Conservation (phyloP, 805 yeast genomes). For the Ogataea salicorniae region DNA sequence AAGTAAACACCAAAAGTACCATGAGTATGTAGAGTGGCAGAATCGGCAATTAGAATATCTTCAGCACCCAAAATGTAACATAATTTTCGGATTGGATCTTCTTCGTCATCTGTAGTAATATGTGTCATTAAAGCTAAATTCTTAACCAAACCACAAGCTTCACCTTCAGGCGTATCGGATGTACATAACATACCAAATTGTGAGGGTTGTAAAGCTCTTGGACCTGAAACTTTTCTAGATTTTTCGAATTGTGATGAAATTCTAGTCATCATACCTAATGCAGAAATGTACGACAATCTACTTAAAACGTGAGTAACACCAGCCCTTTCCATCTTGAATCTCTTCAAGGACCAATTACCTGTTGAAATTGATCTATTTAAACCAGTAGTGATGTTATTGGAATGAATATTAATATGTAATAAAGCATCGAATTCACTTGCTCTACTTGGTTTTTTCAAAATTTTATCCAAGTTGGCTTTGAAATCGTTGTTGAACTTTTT, state of each 20-base stretch:
- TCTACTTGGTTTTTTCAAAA: slow-evolving; percentile 87
- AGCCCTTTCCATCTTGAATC: slow-evolving; percentile 99
- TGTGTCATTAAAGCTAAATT: slow-evolving; percentile 97
- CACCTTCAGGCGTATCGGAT: slow-evolving; percentile 99
- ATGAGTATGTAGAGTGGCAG: slow-evolving; percentile 69
- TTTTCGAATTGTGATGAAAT: slow-evolving; percentile 98
- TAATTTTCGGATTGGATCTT: slow-evolving; percentile 72
- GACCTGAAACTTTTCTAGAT: slow-evolving; percentile 96
- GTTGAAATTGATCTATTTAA: slow-evolving; percentile 95
- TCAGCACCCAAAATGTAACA: slow-evolving; percentile 88
- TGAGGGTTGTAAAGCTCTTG: slow-evolving; percentile 97
- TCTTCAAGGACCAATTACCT: slow-evolving; percentile 97
- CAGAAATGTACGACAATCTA: slow-evolving; percentile 86
- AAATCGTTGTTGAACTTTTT: slow-evolving; percentile 94
- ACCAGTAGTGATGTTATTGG: slow-evolving; percentile 90
- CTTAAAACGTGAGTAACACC: slow-evolving; percentile 97
- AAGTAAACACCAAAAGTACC: slow-evolving; percentile 83
- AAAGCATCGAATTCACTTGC: slow-evolving; percentile 95
- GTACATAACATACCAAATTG: slow-evolving; percentile 99
- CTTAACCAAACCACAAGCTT: slow-evolving; percentile 98
- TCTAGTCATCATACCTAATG: slow-evolving; percentile 99
- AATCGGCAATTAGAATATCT: slow-evolving; percentile 73
- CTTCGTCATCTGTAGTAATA: slow-evolving; percentile 97
- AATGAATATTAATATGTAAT: slow-evolving; percentile 81
- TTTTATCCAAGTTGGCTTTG: slow-evolving; percentile 90